A percentile compares a stretch with the other conserved stretches of the same genome.
phyloP scores from a whole-genome alignment of 1,139 yeast genomes.

The Wickerhamomyces sp. region DNA sequence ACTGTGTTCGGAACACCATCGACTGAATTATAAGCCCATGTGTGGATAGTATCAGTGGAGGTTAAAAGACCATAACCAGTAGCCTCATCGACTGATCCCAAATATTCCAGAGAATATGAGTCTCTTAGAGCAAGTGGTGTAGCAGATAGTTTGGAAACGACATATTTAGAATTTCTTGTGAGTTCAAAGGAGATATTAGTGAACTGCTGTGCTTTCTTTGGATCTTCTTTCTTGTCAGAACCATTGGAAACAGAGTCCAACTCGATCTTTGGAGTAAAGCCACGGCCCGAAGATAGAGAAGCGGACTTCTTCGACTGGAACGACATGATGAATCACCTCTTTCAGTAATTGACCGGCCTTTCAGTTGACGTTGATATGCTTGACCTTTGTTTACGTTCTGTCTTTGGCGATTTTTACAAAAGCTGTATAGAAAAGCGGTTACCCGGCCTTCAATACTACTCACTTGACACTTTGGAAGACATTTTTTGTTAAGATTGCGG shows the following conservation, averaged over 20 bases:
- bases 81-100: conserved; percentile 49
- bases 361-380: background rate
- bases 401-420: background rate
- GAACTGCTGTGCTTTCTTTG: conserved; percentile 14
- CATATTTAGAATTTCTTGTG: conserved; percentile 55
- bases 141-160: conserved; percentile 58
- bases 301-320: no score
- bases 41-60: conserved; percentile 46
- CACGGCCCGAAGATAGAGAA: conserved; percentile 10
- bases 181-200: conserved; percentile 36
- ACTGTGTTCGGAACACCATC: conserved; percentile 49
- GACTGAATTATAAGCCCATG: conserved; percentile 66
- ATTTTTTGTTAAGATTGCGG: background rate
- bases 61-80: conserved; percentile 54
- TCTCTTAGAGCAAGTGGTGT: conserved; percentile 34
- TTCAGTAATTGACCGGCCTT: no score
- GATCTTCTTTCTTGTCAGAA: conserved; percentile 4
- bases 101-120: conserved; percentile 16
- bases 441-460: no score
- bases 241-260: conserved; percentile 4
- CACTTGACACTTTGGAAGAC: conserved; percentile 6
- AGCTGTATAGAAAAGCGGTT: background rate
- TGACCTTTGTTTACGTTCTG: background rate
- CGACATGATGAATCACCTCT: no score
- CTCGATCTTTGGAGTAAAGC: conserved; percentile 4